These are phyloP conservation scores for Tetratostichococcus sp. DNA, from an alignment of 139 green algal species.

Conservation along the genomic window DNA sequence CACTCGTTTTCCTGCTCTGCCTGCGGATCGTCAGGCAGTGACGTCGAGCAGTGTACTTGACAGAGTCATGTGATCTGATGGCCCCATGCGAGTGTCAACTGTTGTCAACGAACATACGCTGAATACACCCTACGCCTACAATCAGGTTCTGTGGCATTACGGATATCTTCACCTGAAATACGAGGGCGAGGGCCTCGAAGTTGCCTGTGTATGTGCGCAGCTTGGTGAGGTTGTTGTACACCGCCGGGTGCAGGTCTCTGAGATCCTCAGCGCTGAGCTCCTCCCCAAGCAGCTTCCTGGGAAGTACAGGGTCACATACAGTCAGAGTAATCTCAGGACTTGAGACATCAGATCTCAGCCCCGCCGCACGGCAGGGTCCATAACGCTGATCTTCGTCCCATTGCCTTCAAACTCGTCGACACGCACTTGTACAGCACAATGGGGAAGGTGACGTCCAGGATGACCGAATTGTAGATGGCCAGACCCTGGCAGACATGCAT, in stretches of 20 bases:
- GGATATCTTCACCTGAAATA: constrained; percentile 41
- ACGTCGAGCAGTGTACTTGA: no score
- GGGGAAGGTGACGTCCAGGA: constrained; percentile 84
- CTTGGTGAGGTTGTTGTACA: constrained; percentile 34
- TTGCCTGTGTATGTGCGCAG: constrained; percentile 22
- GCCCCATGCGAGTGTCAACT: no score
- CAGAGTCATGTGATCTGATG: no score
- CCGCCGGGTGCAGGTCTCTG: constrained; percentile 34
- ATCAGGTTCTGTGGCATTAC: neutral
- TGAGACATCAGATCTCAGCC: no score
- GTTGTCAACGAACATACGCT: no score
- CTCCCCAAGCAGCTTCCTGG: constrained; percentile 68
- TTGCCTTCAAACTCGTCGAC: no score
- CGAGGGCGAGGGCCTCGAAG: constrained; percentile 33
- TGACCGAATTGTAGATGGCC: constrained; percentile 89
- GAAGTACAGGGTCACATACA: no score
- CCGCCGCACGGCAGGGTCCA: no score
- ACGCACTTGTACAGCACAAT: constrained; percentile 60
- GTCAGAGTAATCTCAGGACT: no score
- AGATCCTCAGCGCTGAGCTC: constrained; percentile 24
- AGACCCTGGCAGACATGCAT: no score
- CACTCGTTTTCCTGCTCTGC: constrained; percentile 34
- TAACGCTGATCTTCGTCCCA: no score
- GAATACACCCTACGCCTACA: no score
- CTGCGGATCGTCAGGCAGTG: constrained; percentile 3